phyloP scores from a whole-genome alignment of 2,329 filamentous ascomycete species.

The Botrytis galanthina region DNA sequence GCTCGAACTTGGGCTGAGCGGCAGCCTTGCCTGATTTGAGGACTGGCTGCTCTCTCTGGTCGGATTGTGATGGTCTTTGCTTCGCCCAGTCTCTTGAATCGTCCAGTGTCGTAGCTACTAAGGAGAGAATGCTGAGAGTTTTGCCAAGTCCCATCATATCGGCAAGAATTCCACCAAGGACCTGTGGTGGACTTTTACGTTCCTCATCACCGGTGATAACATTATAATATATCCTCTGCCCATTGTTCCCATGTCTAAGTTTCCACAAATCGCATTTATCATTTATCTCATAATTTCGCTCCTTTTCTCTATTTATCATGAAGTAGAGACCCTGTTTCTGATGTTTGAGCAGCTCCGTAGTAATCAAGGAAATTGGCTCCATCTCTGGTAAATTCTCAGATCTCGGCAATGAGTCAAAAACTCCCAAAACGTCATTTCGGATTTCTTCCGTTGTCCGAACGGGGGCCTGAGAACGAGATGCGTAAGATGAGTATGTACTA shows the following conservation, averaged over 20 bases:
- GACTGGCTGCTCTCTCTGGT: conserved; percentile 35
- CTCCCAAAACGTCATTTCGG: conserved; percentile 75
- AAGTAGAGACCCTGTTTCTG: conserved; percentile 90
- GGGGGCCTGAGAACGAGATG: conserved; percentile 37
- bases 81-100: conserved; percentile 62
- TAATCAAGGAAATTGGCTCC: conserved; percentile 61
- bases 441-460: conserved; percentile 79
- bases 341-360: conserved; percentile 72
- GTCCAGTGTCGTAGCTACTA: conserved; percentile 65
- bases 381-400: conserved; percentile 73
- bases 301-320: conserved; percentile 75
- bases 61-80: conserved; percentile 45
- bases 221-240: conserved; percentile 69
- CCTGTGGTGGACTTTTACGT: conserved; percentile 59
- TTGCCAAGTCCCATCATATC: conserved; percentile 92
- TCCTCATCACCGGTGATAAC: conserved; percentile 76
- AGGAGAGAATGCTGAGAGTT: conserved; percentile 78
- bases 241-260: conserved; percentile 52
- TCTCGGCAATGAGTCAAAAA: conserved; percentile 81
- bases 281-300: conserved; percentile 54
- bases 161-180: conserved; percentile 71
- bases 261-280: conserved; percentile 74
- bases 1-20: conserved; percentile 35
- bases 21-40: conserved; percentile 34
- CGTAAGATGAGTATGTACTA: conserved; percentile 39